These are phyloP conservation scores for Candida tropicalis DNA, from an alignment of 1,139 yeast genomes.

Conservation along the genomic window DNA sequence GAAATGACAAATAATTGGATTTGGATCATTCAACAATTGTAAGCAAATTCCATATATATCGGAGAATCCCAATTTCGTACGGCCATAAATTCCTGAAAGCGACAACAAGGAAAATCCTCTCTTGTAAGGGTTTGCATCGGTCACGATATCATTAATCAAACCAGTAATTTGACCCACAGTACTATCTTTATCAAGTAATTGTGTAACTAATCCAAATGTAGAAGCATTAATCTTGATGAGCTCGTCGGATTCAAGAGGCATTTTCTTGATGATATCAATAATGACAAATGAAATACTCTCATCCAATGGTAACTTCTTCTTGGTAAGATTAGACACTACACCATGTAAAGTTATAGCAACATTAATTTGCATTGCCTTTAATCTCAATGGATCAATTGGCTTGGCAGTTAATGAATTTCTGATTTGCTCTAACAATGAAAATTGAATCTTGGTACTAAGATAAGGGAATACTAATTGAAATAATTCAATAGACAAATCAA, in stretches of 20 bases:
- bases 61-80: slow-evolving; percentile 32
- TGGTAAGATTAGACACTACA: slow-evolving; percentile 39
- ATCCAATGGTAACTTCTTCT: slow-evolving; percentile 34
- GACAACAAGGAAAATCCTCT: slow-evolving; percentile 68
- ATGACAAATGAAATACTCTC: slow-evolving; percentile 51
- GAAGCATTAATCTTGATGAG: slow-evolving; percentile 62
- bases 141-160: slow-evolving; percentile 62
- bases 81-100: slow-evolving; percentile 61
- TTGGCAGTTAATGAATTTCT: slow-evolving; percentile 50
- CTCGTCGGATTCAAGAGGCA: slow-evolving; percentile 40
- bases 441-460: slow-evolving; percentile 80
- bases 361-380: slow-evolving; percentile 61
- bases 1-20: slow-evolving; percentile 79
- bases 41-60: slow-evolving; percentile 58
- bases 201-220: slow-evolving; percentile 62
- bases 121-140: slow-evolving; percentile 51
- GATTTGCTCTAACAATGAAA: slow-evolving; percentile 80
- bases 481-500: slow-evolving; percentile 78
- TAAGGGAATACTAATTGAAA: slow-evolving; percentile 73
- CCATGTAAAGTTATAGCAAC: slow-evolving; percentile 66
- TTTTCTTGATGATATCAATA: slow-evolving; percentile 57
- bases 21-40: slow-evolving; percentile 75
- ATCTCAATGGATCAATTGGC: slow-evolving; percentile 33
- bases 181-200: slow-evolving; percentile 38
- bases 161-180: slow-evolving; percentile 53